Conservation (phyloP, 1,284 basidiomycete species). For the Ustilago bromivora region DNA sequence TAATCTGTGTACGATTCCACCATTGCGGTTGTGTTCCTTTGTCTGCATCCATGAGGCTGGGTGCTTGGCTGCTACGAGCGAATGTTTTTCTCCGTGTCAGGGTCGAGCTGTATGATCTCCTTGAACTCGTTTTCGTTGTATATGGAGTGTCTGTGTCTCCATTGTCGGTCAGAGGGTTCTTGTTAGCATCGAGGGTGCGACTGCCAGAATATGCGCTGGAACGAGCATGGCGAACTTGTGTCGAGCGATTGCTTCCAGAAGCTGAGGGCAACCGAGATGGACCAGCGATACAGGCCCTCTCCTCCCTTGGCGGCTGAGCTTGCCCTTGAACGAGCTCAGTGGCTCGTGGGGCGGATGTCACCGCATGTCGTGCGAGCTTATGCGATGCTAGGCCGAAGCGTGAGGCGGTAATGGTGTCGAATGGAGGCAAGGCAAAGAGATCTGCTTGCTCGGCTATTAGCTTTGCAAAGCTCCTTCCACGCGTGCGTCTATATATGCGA, state of each 20-base stretch:
- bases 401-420: slow-evolving; percentile 37
- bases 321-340: slow-evolving; percentile 12
- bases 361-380: slow-evolving; percentile 33
- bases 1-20: slow-evolving; percentile 14
- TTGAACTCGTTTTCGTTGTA: neutral
- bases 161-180: neutral
- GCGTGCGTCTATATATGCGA: neutral
- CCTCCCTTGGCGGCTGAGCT: slow-evolving; percentile 19
- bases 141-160: slow-evolving; percentile 10
- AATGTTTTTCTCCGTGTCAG: slow-evolving; percentile 9
- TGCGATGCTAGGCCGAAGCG: slow-evolving; percentile 31
- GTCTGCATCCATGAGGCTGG: neutral
- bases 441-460: slow-evolving; percentile 37
- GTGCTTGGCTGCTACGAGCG: slow-evolving; percentile 1
- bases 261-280: slow-evolving; percentile 27
- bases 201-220: slow-evolving; percentile 28
- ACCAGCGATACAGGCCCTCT: slow-evolving; percentile 23
- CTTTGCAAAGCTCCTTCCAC: slow-evolving; percentile 27
- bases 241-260: neutral
- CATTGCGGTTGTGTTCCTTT: slow-evolving; percentile 20
- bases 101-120: slow-evolving; percentile 19
- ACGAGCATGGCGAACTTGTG: slow-evolving; percentile 17
- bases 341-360: slow-evolving; percentile 28
- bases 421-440: slow-evolving; percentile 6
- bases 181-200: slow-evolving; percentile 13